These are phyloP conservation scores for Hemisphaericaspora lyxosophila DNA, from an alignment of 1,139 yeast species.

Conservation along the genomic window DNA sequence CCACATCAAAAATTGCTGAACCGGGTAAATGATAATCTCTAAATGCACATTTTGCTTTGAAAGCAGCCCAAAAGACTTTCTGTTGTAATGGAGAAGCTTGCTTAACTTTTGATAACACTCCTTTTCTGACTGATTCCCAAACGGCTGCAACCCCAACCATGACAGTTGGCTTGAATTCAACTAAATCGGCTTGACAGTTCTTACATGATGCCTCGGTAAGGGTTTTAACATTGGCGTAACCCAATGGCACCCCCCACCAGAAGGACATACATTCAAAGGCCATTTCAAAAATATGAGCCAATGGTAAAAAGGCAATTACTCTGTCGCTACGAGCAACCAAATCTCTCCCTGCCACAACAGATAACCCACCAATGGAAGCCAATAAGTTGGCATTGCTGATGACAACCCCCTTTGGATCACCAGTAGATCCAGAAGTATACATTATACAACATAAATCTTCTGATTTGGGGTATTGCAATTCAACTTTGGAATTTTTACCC, in stretches of 20 bases:
- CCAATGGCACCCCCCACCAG: slow-evolving; percentile 89
- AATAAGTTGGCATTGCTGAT: slow-evolving; percentile 74
- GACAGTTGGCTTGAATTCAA: slow-evolving; percentile 83
- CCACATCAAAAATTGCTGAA: slow-evolving; percentile 55
- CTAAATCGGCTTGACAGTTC: slow-evolving; percentile 86
- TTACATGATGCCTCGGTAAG: slow-evolving; percentile 77
- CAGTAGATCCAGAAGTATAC: slow-evolving; percentile 99
- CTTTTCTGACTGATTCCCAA: slow-evolving; percentile 96
- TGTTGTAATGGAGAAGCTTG: slow-evolving; percentile 68
- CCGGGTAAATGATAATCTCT: slow-evolving; percentile 72
- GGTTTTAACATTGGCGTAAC: slow-evolving; percentile 93
- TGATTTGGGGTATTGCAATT: slow-evolving; percentile 56
- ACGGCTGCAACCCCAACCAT: slow-evolving; percentile 99
- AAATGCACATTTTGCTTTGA: slow-evolving; percentile 64
- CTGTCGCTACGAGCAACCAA: slow-evolving; percentile 59
- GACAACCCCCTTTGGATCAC: slow-evolving; percentile 96
- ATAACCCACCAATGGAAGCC: slow-evolving; percentile 83
- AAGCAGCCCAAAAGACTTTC: slow-evolving; percentile 88
- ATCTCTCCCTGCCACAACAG: slow-evolving; percentile 58
- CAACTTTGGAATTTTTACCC: slow-evolving; percentile 52
- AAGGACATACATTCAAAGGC: slow-evolving; percentile 77
- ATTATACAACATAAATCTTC: slow-evolving; percentile 87
- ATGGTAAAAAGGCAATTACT: slow-evolving; percentile 84
- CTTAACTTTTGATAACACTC: slow-evolving; percentile 73
- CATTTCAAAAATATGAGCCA: slow-evolving; percentile 94